Evolutionary conservation across 1,284 basidiomycete genomes (phyloP), one percentile per base, ranked within the genome.

Genomic region (Moesziomyces aphidis): DNA sequence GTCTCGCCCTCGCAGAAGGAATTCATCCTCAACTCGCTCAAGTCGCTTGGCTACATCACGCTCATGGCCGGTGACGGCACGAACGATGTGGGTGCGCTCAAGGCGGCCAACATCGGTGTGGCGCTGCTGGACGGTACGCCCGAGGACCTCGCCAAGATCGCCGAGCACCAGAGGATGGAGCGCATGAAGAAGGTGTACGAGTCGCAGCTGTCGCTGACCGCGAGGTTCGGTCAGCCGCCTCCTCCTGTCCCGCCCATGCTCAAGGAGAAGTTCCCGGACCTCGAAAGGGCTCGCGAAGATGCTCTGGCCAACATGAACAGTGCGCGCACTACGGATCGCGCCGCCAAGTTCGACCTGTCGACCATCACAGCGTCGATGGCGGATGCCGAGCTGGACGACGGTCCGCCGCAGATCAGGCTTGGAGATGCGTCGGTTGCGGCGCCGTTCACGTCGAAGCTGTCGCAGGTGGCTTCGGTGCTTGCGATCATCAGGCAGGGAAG

Each of bases 61-160:
- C 70, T 84, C 42, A 84, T 84, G 83, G 83, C 82, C 5, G 83
- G 83, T 46, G 83, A 84, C 61, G 83, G 83, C 5, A 84, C 83
- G 26, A 84, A 84, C 65, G 83, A 84, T 47, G 83, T 84, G 1
- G 83, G 83, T 15, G 83, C 83, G 24, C 78, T 84, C 44, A 84
- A 84, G 61, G 80, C 78, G 52, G 81, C 83, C 55, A 82, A 84
- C 73, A 81, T 84, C 43, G 83, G 83, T 43, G 78, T 84, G 17
- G 83, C 83, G 11, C 66, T 84, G 28, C 72, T 84, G 21, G 83
- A 84, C 54, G 83, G 83, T 22, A 76, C 83, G n/a, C 76, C 73
- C 0, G 82, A 84, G 26, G 83, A 84, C 55, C 51, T 84, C 23
- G 44, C 65, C 47, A 82, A 81, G 73, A 84, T 84, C 39, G 80